These are phyloP conservation scores for Aphanoascus verrucosus DNA, from an alignment of 2,329 filamentous ascomycete species.

Conservation along the genomic window DNA sequence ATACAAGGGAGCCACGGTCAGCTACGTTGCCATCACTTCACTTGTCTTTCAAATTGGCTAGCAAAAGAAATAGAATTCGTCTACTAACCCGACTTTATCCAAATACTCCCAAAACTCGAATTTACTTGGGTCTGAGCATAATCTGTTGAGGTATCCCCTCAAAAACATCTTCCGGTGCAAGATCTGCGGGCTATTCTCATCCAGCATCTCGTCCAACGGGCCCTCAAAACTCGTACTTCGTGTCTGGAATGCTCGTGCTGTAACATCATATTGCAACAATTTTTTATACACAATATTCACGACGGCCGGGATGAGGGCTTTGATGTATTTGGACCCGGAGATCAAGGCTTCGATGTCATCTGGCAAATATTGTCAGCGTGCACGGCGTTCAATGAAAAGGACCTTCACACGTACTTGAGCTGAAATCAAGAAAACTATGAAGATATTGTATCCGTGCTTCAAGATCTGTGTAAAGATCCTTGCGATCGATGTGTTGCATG, in stretches of 20 bases:
- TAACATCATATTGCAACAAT: conserved; percentile 69
- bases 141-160: conserved; percentile 61
- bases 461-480: conserved; percentile 60
- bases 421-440: conserved; percentile 66
- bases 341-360: conserved; percentile 62
- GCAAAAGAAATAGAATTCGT: too few relatives aligned
- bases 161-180: conserved; percentile 66
- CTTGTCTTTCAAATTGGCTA: too few relatives aligned
- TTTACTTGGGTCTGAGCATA: conserved; percentile 63
- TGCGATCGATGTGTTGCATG: conserved; percentile 55
- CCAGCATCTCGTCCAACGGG: conserved; percentile 51
- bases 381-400: neutral
- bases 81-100: conserved; percentile 63
- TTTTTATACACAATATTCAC: conserved; percentile 81
- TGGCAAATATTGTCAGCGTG: conserved; percentile 23
- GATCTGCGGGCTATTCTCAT: conserved; percentile 64
- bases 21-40: neutral
- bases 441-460: conserved; percentile 61
- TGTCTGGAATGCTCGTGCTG: conserved; percentile 61
- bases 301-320: conserved; percentile 68
- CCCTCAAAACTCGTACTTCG: conserved; percentile 53
- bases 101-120: conserved; percentile 77
- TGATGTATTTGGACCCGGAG: conserved; percentile 63
- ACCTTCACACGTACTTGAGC: conserved; percentile 44
- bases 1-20: neutral